Evolutionary conservation across 768 basidiomycete species (phyloP), one percentile per base, ranked within the genome.

Genomic region (Lepiota venenata): DNA sequence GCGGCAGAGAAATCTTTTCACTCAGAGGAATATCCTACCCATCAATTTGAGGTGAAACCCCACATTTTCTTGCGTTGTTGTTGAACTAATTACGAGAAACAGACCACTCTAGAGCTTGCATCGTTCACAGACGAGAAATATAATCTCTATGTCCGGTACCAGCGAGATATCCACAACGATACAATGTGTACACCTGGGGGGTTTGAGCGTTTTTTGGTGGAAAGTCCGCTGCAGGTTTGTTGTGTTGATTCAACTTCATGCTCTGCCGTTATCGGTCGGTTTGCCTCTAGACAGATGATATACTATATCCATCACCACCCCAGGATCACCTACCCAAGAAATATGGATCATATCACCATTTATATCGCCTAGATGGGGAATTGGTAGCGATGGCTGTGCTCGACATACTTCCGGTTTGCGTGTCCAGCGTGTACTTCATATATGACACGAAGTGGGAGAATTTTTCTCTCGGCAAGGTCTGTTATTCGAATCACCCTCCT

Each of bases 291-390:
- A 50, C 60, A 51, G 78, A 82, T 61, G 71, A 76, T 20, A 93
- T 90, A 60, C 76, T 75, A 14, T 93, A 88, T 64, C 53, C 70
- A 4, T 68, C 63, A 1, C 47, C 66, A 0, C 77, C 77, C 0
- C 81, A 84, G 15, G 53, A 56, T 2, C 78, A 87, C 61, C 75
- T 96, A 9, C 93, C 94, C 0, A 63, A 56, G n/a, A 70, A 80
- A 14, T 98, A 93, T 68, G 96, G 96, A n/a, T 88, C 91, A 20
- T 91, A 93, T 67, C 96, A 98, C 63, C 93, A 93, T 61, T 71
- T 93, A 41, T 97, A 96, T 64, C 79, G 82, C 56, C 66, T 98
- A 21, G 88, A 98, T 61, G 90, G 84, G 3, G 67, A 84, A 64
- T 75, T 98, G 10, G 79, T 97, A 47, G 97, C 91, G 0, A 75